phyloP scores from a whole-genome alignment of 805 yeast species.

The Candida alai region DNA sequence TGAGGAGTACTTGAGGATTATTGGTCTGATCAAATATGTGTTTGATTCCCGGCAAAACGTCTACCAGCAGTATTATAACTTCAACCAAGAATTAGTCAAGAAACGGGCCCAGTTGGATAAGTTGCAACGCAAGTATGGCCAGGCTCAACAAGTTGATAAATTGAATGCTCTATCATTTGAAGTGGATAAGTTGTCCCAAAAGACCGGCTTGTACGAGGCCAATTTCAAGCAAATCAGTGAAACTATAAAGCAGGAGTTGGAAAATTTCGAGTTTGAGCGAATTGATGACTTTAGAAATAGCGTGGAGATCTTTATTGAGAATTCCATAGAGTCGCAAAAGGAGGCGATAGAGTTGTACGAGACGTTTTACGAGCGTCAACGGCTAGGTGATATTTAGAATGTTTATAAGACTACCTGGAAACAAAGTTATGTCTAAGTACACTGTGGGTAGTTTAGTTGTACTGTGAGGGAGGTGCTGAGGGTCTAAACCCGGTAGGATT shows the following conservation, averaged over 20 bases:
- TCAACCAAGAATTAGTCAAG: conserved; percentile 42
- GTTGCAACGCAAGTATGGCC: conserved; percentile 36
- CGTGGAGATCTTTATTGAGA: conserved; percentile 86
- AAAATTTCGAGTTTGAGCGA: conserved; percentile 67
- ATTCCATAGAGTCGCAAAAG: conserved; percentile 88
- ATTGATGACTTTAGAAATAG: conserved; percentile 82
- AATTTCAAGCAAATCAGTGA: conserved; percentile 62
- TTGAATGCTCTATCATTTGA: conserved; percentile 56
- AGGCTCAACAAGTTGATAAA: conserved; percentile 49
- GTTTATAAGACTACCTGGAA: no score
- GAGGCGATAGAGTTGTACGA: conserved; percentile 88
- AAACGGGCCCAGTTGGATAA: conserved; percentile 45
- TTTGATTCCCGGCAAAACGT: conserved; percentile 69
- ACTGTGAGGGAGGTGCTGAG: no score
- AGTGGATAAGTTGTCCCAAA: conserved; percentile 49
- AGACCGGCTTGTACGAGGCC: conserved; percentile 49
- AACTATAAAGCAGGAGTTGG: conserved; percentile 65
- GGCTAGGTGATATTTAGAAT: no score
- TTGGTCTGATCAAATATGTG: conserved; percentile 69
- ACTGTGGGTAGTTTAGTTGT: no score
- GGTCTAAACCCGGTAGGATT: no score
- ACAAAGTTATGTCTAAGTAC: no score
- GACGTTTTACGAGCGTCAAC: conserved; percentile 65
- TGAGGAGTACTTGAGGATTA: conserved; percentile 79
- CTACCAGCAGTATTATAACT: conserved; percentile 39